A percentile compares a stretch with the other conserved stretches of the same genome.
phyloP scores from a whole-genome alignment of 306 rosid species.

The Begonia peltatifolia region DNA sequence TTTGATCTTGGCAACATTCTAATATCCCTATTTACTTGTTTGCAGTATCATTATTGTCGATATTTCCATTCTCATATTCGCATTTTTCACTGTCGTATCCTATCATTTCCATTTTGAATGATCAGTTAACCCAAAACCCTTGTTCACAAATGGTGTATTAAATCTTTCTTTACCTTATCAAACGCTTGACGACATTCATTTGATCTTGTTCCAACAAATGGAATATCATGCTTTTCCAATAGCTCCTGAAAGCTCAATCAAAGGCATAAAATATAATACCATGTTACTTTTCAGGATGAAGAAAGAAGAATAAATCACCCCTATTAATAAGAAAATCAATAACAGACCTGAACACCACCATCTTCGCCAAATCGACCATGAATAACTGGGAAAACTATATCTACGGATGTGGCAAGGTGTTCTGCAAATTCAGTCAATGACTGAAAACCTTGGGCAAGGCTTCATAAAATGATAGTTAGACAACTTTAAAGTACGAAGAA shows the following conservation, averaged over 20 bases:
- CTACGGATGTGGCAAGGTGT: constrained; percentile 70
- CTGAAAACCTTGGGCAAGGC: constrained; percentile 80
- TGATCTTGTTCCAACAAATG: constrained; percentile 92
- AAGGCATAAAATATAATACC: neutral
- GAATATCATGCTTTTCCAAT: constrained; percentile 64
- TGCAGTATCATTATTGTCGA: too few relatives aligned
- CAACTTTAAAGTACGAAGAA: constrained; percentile 6
- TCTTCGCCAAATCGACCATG: constrained; percentile 95
- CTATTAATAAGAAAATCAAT: neutral
- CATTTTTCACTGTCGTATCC: too few relatives aligned
- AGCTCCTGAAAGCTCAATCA: constrained; percentile 42
- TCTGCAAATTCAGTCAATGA: constrained; percentile 59
- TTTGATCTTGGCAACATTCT: too few relatives aligned
- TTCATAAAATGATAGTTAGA: constrained; percentile 24
- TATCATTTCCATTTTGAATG: too few relatives aligned
- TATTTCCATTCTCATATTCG: too few relatives aligned
- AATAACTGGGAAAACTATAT: constrained; percentile 86
- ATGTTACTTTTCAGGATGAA: too few relatives aligned
- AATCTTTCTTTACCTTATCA: constrained; percentile 51
- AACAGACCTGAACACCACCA: constrained; percentile 80
- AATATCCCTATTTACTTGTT: too few relatives aligned
- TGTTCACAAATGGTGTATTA: neutral
- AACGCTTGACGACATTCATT: constrained; percentile 69
- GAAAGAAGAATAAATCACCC: constrained; percentile 1
- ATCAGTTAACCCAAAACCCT: too few relatives aligned